Evolutionary conservation across 257 asterid genomes (phyloP).

Genomic region (Jasminum sambac): DNA sequence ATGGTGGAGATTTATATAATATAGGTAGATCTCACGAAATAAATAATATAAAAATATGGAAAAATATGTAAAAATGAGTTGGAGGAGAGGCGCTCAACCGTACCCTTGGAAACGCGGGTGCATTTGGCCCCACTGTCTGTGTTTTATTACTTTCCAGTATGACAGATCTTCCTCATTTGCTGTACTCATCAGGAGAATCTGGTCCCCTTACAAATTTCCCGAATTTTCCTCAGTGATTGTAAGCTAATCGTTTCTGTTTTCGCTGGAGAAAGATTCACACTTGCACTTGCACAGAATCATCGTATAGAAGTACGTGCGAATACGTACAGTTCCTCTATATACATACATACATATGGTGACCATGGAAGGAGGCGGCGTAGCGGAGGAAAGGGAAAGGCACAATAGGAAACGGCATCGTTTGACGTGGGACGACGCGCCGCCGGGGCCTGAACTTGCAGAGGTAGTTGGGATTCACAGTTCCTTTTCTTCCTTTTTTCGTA

Average conservation of each 20-base stretch:
- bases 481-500: background rate
- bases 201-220: background rate
- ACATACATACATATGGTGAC: conserved; percentile 20
- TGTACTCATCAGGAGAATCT: background rate
- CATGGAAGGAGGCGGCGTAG: conserved; percentile 29
- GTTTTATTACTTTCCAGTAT: no score
- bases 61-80: no score
- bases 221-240: background rate
- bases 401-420: conserved; percentile 64
- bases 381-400: conserved; percentile 36
- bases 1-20: no score
- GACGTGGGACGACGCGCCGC: conserved; percentile 58
- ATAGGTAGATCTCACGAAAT: no score
- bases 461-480: conserved; percentile 22
- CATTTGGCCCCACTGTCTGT: no score
- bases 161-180: background rate
- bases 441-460: conserved; percentile 39
- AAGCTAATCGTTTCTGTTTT: conserved; percentile 11
- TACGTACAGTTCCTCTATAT: conserved; percentile 11
- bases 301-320: background rate
- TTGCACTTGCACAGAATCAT: background rate
- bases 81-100: no score
- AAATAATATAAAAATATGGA: no score
- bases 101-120: no score
- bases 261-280: conserved; percentile 30